These are phyloP conservation scores for Phaseolus lunatus DNA, from an alignment of 306 rosid species.

Conservation along the genomic window DNA sequence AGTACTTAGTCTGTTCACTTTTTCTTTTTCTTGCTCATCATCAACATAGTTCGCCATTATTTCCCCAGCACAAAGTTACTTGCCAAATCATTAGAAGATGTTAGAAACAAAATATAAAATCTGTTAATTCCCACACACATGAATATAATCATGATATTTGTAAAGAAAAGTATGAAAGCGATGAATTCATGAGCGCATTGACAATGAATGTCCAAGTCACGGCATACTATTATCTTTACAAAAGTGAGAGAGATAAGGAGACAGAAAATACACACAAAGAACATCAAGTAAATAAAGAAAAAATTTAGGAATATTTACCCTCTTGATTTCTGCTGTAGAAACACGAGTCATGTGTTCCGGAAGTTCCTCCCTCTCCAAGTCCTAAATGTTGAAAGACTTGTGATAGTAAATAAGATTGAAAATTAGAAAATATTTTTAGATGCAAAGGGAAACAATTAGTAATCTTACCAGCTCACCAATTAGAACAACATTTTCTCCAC, in stretches of 20 bases:
- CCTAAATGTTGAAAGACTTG: conserved; percentile 53
- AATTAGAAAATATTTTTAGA: conserved; percentile 11
- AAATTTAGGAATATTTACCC: conserved; percentile 56
- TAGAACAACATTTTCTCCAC: conserved; percentile 93
- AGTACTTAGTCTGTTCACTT: conserved; percentile 23
- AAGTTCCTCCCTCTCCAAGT: conserved; percentile 86
- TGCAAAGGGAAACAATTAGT: conserved; percentile 38
- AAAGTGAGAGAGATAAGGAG: background rate
- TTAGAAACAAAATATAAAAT: conserved; percentile 20
- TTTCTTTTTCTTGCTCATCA: conserved; percentile 22
- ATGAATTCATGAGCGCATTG: conserved; percentile 6
- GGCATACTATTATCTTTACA: background rate
- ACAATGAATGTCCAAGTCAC: conserved; percentile 12
- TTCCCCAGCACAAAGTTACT: background rate
- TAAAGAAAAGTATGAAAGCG: background rate
- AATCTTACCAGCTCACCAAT: conserved; percentile 89
- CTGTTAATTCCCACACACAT: background rate
- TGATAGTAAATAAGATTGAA: conserved; percentile 35
- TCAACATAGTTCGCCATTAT: background rate
- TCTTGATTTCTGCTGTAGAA: conserved; percentile 73
- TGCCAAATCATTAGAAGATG: conserved; percentile 4
- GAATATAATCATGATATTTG: conserved; percentile 29
- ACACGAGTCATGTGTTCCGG: conserved; percentile 87
- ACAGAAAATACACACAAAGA: conserved; percentile 36
- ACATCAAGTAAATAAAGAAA: conserved; percentile 26